Base-by-base conservation (phyloP, 495 filamentous ascomycete species). In the Penicillium waksmanii region DNA sequence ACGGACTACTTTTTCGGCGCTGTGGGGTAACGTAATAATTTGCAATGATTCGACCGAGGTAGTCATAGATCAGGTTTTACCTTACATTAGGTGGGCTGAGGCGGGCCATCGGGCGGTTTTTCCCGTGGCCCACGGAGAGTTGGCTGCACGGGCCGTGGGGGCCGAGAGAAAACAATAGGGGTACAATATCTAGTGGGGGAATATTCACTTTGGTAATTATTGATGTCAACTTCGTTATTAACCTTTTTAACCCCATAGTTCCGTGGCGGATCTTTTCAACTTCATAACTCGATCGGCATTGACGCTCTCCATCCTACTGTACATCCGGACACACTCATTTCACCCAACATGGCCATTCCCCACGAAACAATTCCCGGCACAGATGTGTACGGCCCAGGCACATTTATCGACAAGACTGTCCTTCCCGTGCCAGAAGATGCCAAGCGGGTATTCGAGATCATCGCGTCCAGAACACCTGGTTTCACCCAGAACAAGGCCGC, bases 301-400 rank as follows among this genome's bases (percentile, higher is more conserved):
- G 3, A 31, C 27, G 27, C 27, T 31, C 27, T 31, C 27, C 27
- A 9, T 31, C 27, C 27, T 31, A 31, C 27, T 31, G 27, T 4
- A 31, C 27, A 8, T 31, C 27, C 27, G 21, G 23, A 19, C 21
- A 19, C 10, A 19, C 53, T 7, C 9, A 48, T 36, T 6, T 48
- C 42, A 9, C 27, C 38, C 42, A 48, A 19, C 12, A 57, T 50
- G 47, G 13, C 13, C 7, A 53, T 12, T 15, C 52, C 55, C 21
- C 59, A 74, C 53, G 53, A 66, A 50, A 72, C 69, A 5, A 55
- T 64, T 1, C 53, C 62, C 10, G 66, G 68, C 2, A 59, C 51
- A 13, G 68, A 71, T 25, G 53, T 73, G 2, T 71, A 73, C 40
- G 71, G 71, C 0, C 68, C 68, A 1, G 68, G 71, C 0, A 70